Evolutionary conservation across 495 filamentous ascomycete genomes (phyloP).

Genomic region (Annulohypoxylon nitens): DNA sequence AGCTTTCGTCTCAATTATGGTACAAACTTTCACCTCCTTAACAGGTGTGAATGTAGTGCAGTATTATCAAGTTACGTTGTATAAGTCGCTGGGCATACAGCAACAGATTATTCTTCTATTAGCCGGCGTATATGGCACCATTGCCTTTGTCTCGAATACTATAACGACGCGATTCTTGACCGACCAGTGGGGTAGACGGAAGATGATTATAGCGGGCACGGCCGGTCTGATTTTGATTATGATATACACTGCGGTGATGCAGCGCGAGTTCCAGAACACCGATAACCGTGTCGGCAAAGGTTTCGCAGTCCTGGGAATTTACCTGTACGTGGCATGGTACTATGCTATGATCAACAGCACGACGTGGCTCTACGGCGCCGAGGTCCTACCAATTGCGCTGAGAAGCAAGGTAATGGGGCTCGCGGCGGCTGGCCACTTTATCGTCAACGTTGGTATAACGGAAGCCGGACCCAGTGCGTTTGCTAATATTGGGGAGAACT

Average conservation of each 20-base stretch:
- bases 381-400: slow-evolving; percentile 68
- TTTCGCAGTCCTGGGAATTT: slow-evolving; percentile 72
- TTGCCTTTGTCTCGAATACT: slow-evolving; percentile 66
- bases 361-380: slow-evolving; percentile 72
- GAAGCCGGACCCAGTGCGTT: slow-evolving; percentile 71
- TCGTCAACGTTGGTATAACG: slow-evolving; percentile 71
- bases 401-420: slow-evolving; percentile 72
- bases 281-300: slow-evolving; percentile 69
- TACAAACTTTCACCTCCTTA: slow-evolving; percentile 70
- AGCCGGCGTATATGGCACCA: slow-evolving; percentile 68
- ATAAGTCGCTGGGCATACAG: slow-evolving; percentile 68
- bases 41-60: slow-evolving; percentile 70
- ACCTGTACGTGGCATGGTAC: slow-evolving; percentile 69
- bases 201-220: slow-evolving; percentile 68
- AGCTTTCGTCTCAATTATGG: slow-evolving; percentile 67
- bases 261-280: slow-evolving; percentile 67
- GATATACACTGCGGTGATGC: slow-evolving; percentile 72
- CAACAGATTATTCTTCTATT: slow-evolving; percentile 66
- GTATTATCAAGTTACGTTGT: slow-evolving; percentile 59
- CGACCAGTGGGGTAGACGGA: slow-evolving; percentile 72
- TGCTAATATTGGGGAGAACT: slow-evolving; percentile 70
- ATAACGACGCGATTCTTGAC: slow-evolving; percentile 67
- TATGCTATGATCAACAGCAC: slow-evolving; percentile 72
- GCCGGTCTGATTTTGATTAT: slow-evolving; percentile 65
- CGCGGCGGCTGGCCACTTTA: slow-evolving; percentile 68